These are phyloP conservation scores for Phylloporus arenicola DNA, from an alignment of 768 basidiomycete species.

Conservation along the genomic window DNA sequence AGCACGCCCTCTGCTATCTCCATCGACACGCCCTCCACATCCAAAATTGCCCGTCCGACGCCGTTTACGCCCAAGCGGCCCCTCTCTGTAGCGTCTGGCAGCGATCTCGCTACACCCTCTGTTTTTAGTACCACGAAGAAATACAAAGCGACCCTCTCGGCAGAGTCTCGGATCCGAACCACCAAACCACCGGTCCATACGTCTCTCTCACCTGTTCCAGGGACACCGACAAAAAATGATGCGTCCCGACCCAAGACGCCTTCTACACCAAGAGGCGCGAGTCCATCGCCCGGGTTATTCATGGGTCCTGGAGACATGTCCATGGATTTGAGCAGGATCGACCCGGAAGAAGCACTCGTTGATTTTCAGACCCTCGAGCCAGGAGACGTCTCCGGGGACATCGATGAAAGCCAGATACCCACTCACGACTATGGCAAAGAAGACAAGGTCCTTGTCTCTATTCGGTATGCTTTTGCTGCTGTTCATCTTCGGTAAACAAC, in stretches of 20 bases:
- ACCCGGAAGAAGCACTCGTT: constrained; percentile 71
- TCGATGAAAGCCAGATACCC: constrained; percentile 53
- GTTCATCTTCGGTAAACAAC: no score
- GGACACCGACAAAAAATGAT: constrained; percentile 46
- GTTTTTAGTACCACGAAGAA: constrained; percentile 50
- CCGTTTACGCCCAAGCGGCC: constrained; percentile 57
- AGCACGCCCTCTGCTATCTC: constrained; percentile 1
- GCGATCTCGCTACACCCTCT: constrained; percentile 33
- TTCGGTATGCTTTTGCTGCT: constrained; percentile 44
- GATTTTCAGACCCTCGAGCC: constrained; percentile 69
- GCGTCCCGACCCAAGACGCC: constrained; percentile 49
- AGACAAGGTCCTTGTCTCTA: constrained; percentile 83
- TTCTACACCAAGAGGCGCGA: constrained; percentile 48
- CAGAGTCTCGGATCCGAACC: constrained; percentile 32
- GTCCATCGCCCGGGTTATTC: constrained; percentile 37
- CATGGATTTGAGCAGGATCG: constrained; percentile 71
- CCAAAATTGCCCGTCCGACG: constrained; percentile 35
- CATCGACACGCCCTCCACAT: constrained; percentile 25
- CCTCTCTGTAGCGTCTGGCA: constrained; percentile 33
- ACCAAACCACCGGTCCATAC: constrained; percentile 26
- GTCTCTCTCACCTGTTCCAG: constrained; percentile 44
- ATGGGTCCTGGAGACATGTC: constrained; percentile 47
- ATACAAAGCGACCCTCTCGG: constrained; percentile 60
- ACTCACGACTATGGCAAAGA: constrained; percentile 56
- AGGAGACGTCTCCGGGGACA: constrained; percentile 61